Evolutionary conservation across 2,329 filamentous ascomycete genomes (phyloP), one percentile per base, ranked within the genome.

Genomic region (Fusarium incarnatum): DNA sequence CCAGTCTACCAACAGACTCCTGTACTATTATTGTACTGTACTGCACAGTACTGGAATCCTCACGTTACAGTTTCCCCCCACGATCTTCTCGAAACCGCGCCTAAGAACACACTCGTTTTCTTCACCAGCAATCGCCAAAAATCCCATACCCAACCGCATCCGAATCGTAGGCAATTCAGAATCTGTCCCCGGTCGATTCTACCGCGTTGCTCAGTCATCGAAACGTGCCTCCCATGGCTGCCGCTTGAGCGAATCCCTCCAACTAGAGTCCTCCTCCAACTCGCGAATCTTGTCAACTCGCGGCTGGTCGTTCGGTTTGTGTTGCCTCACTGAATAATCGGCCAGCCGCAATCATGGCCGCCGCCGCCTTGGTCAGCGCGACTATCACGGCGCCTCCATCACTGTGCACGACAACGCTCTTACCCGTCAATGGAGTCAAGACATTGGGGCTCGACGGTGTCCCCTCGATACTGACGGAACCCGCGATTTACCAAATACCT

Each of bases 401-500:
- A 56, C 71, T 79, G 55, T 85, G 83, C 77, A 79, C 80, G 32
- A 80, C 81, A 45, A 79, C 80, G 57, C 78, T 81, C 58, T 77
- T 86, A 32, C 82, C 84, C 6, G 80, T 80, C 55, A 79, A 79
- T 60, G 84, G 83, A 55, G 76, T 85, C 49, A 76, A 87, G 69
- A 83, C 85, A 62, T 77, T 91, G 60, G 80, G 81, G 57, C 81
- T 84, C 68, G 84, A 83, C 70, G 83, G 86, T 58, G 82, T 73
- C 27, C 72, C 85, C 70, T 83, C 91, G 73, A 90, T 86, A 46
- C 84, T 93, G 72, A 84, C 86, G 49, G 80, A 84, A 63, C 83
- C 87, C 66, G 87, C 87, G 72, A 79, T 90, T 67, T 92, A 89
- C 79, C 71, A 78, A 48, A 70, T 75, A 30, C 79, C 79, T 12